Evolutionary conservation across 2,329 filamentous ascomycete species (phyloP).

Genomic region (Paraphaeosphaeria sporulosa): DNA sequence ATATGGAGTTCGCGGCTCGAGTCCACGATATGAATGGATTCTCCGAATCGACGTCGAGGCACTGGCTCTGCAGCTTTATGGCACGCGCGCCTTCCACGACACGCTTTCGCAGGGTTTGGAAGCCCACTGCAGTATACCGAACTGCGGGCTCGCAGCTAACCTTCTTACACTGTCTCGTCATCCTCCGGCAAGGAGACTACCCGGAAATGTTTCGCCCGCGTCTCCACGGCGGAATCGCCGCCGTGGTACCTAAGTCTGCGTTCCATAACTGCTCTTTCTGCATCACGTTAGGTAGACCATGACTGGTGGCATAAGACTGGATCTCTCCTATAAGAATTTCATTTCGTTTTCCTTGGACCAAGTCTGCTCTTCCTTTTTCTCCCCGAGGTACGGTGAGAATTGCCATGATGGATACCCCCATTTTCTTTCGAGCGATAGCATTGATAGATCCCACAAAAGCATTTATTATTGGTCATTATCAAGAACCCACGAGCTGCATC

Average conservation of each 20-base stretch:
- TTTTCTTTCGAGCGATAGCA: too few relatives aligned
- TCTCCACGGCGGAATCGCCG: neutral
- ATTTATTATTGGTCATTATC: too few relatives aligned
- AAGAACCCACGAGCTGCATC: too few relatives aligned
- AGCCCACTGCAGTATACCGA: neutral
- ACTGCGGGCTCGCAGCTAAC: neutral
- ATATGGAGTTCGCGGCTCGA: slow-evolving; percentile 24
- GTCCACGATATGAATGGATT: slow-evolving; percentile 28
- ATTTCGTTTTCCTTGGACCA: too few relatives aligned
- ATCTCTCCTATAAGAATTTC: too few relatives aligned
- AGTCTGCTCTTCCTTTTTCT: too few relatives aligned
- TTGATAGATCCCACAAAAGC: too few relatives aligned
- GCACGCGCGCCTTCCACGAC: slow-evolving; percentile 38
- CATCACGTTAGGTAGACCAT: too few relatives aligned
- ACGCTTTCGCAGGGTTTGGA: slow-evolving; percentile 21
- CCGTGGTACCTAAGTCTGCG: neutral
- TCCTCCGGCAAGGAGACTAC: neutral
- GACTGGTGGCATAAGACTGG: too few relatives aligned
- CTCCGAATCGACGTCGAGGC: slow-evolving; percentile 41
- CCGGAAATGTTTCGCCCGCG: neutral
- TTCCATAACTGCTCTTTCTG: too few relatives aligned
- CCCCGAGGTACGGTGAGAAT: too few relatives aligned
- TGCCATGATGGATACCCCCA: too few relatives aligned
- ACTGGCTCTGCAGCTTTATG: slow-evolving; percentile 38
- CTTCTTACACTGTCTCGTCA: neutral